Evolutionary conservation across 805 yeast species (phyloP).

Genomic region (Wickerhamiella siamensis): DNA sequence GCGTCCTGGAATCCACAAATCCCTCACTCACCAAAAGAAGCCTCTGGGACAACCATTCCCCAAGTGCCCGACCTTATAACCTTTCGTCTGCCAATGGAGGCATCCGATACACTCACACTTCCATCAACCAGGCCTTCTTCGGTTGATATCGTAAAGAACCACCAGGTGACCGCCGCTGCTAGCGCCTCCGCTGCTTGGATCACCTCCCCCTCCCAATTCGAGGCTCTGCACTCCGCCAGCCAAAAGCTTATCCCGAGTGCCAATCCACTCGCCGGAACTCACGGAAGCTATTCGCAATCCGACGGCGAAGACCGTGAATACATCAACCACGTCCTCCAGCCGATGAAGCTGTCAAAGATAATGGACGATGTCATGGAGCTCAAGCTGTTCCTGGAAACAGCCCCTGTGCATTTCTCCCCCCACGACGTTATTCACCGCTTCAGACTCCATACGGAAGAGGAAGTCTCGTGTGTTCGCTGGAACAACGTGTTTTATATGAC

Average conservation of each 20-base stretch:
- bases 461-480: conserved; percentile 91
- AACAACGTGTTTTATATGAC: conserved; percentile 78
- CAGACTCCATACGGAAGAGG: conserved; percentile 75
- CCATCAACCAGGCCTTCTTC: neutral
- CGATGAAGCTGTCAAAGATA: conserved; percentile 6
- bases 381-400: conserved; percentile 77
- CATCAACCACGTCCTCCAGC: conserved; percentile 3
- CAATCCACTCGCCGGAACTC: too few relatives aligned
- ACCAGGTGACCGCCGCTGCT: too few relatives aligned
- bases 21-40: too few relatives aligned
- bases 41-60: too few relatives aligned
- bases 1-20: too few relatives aligned
- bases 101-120: neutral
- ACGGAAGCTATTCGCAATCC: neutral
- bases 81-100: neutral
- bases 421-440: conserved; percentile 78
- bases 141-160: neutral
- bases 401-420: conserved; percentile 89
- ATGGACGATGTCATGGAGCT: conserved; percentile 21
- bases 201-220: too few relatives aligned
- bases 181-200: too few relatives aligned
- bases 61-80: too few relatives aligned
- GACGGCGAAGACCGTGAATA: conserved; percentile 8
- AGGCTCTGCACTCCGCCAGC: too few relatives aligned
- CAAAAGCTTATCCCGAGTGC: too few relatives aligned